Evolutionary conservation across 176 grass and related monocot genomes (phyloP).

Genomic region (Triticum monococcum): DNA sequence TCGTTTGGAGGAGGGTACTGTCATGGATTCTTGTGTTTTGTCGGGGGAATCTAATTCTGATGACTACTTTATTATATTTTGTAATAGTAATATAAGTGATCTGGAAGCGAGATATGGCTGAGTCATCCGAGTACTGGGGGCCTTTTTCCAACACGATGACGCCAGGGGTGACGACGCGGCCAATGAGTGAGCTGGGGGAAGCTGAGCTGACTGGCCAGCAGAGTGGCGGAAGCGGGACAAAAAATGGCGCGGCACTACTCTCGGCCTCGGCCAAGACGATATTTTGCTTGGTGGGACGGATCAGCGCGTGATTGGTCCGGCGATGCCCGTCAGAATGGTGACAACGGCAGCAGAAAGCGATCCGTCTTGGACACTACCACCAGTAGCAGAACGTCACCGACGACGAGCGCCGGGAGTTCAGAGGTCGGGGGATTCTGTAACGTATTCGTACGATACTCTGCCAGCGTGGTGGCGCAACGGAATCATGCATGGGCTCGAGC

Average conservation of each 20-base stretch:
- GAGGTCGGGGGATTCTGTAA: not conserved
- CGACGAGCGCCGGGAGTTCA: not conserved
- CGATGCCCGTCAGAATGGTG: not conserved
- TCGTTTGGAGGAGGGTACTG: not conserved
- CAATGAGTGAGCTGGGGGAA: not conserved
- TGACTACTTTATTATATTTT: not conserved
- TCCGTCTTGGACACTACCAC: conserved; percentile 28
- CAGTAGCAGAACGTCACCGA: not conserved
- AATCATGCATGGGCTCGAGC: not conserved
- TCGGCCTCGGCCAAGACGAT: not conserved
- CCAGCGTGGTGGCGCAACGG: no score
- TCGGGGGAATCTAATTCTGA: not conserved
- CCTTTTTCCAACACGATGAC: not conserved
- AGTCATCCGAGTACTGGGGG: no score
- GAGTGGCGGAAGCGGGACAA: not conserved
- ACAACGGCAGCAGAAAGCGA: not conserved
- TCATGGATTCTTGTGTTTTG: not conserved
- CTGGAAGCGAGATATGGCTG: no score
- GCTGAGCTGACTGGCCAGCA: conserved; percentile 7
- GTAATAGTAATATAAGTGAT: no score
- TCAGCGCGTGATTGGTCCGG: not conserved
- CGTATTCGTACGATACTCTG: not conserved
- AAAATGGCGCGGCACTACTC: not conserved
- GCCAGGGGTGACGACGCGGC: conserved; percentile 27
- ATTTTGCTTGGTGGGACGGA: conserved; percentile 13